These are phyloP conservation scores for Papiliotrema laurentii DNA, from an alignment of 1,284 basidiomycete species.

Conservation along the genomic window DNA sequence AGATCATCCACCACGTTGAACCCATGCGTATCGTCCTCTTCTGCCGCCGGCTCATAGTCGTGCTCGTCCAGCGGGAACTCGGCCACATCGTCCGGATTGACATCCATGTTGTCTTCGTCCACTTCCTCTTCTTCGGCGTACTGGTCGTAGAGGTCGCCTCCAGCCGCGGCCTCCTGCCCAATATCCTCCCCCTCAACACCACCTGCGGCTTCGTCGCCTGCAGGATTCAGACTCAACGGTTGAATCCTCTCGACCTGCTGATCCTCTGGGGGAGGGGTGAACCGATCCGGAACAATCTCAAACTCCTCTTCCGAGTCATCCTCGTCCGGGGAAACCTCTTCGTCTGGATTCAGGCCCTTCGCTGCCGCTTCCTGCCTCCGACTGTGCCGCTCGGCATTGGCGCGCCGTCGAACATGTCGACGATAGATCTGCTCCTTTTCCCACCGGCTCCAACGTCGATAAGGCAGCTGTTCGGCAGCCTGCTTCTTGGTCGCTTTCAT, in stretches of 20 bases:
- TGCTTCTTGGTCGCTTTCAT: constrained; percentile 1
- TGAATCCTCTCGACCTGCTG: constrained; percentile 3
- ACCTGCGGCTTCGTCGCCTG: neutral
- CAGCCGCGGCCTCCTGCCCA: constrained; percentile 9
- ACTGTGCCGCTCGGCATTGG: constrained; percentile 24
- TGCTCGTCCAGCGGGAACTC: no score
- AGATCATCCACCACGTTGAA: constrained; percentile 1
- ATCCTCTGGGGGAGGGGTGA: constrained; percentile 34
- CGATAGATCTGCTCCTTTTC: constrained; percentile 27
- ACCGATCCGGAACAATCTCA: constrained; percentile 31
- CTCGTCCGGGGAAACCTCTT: constrained; percentile 32
- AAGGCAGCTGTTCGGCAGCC: constrained; percentile 10
- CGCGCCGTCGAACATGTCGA: constrained; percentile 25
- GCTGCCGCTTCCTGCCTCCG: constrained; percentile 16
- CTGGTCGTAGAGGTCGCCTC: constrained; percentile 4
- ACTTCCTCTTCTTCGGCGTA: constrained; percentile 5
- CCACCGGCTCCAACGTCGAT: constrained; percentile 19
- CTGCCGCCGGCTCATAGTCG: constrained; percentile 18
- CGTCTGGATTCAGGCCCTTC: constrained; percentile 18
- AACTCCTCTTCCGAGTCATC: constrained; percentile 38
- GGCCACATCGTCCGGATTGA: constrained; percentile 15
- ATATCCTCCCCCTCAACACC: constrained; percentile 6
- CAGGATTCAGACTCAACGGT: neutral
- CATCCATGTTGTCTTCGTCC: constrained; percentile 4
- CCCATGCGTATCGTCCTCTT: constrained; percentile 2